Base-by-base conservation (phyloP, 306 rosid species). In the Bauhinia variegata region DNA sequence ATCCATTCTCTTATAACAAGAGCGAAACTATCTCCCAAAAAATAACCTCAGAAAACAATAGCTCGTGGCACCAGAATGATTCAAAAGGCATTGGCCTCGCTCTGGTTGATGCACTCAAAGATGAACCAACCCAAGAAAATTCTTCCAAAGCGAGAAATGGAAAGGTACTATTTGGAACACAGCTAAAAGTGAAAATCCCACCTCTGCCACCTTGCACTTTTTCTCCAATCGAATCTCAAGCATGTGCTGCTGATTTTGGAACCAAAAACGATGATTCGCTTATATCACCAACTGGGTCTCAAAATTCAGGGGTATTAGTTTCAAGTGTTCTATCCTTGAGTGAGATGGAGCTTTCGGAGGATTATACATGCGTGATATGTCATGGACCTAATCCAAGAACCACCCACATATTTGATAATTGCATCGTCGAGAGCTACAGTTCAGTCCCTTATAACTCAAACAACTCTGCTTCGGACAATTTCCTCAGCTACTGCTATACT, bases 321-420 rank as follows among this genome's bases (percentile, higher is more conserved):
- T 4, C 76, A 16, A 60, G 77, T 60, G 49, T 50, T 78, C 41
- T 78, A 59, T 73, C 67, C 18, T 80, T 78, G 79, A 83, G 82
- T 17, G 96, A 88, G 65, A 85, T 89, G 89, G 91, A 89, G 79
- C 76, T 81, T 34, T 87, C 81, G 58, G 98, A 92, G 60, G 96
- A 89, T 37, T 93, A 89, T 44, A 93, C 97, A 0, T 78, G 98
- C 46, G 96, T 93, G 67, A 93, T 82, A 70, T 74, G 83, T 16
- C 91, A 82, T 33, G 98, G 96, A 17, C 76, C 91, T 43, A 80
- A 74, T 73, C 96, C 95, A 37, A 93, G 71, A 76, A 89, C 89
- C 36, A 93, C 96, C 2, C 97, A 82, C 36, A 93, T 93, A 65
- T 93, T 89, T 36, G 82, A 88, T 14, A 85, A 93, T 56, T 86